Evolutionary conservation across 73 alveolate genomes (phyloP), one percentile per base, ranked within the genome.

Genomic region (Strombidium stylifer): DNA sequence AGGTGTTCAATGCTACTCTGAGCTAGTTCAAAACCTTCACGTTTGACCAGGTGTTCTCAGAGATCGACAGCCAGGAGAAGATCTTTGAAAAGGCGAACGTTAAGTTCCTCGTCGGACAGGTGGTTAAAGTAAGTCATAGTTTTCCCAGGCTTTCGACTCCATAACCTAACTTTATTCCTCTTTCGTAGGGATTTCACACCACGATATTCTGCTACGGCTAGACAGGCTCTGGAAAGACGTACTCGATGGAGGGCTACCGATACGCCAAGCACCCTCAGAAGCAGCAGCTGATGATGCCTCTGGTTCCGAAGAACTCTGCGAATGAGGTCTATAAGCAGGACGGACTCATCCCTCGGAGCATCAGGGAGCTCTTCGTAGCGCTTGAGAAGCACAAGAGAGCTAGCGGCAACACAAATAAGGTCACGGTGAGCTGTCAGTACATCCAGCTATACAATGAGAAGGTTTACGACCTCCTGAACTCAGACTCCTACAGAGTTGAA

Each of bases 171-270:
- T n/a, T n/a, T n/a, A n/a, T n/a, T n/a, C n/a, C n/a, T n/a, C n/a
- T n/a, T n/a, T n/a, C n/a, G n/a, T 10, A 78, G 73, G 99, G 99
- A 11, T 94, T 88, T 61, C 93, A 94, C 65, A 94, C 95, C 23
- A 94, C 99, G 16, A 68, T 94, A 0, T 94, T 94, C 61, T 98
- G 96, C 19, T 94, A 94, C 68, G 99, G 99, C 10, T 91, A 94
- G 55, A 94, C 99, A 19, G 99, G 99, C 14, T 73, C 93, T 69
- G 99, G 99, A 15, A 94, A 94, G 85, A 94, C 99, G 27, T 91
- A 27, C 58, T 88, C 98, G 4, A 94, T 94, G 99, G 95, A 87
- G 83, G 99, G 99, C 23, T 56, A 69, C 44, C 32, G 34, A 35
- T 69, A 69, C 26, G 58, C 23, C 15, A 47, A 66, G 72, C 61